Conservation (phyloP, 1,284 basidiomycete species). For the Sporisorium sorghi region DNA sequence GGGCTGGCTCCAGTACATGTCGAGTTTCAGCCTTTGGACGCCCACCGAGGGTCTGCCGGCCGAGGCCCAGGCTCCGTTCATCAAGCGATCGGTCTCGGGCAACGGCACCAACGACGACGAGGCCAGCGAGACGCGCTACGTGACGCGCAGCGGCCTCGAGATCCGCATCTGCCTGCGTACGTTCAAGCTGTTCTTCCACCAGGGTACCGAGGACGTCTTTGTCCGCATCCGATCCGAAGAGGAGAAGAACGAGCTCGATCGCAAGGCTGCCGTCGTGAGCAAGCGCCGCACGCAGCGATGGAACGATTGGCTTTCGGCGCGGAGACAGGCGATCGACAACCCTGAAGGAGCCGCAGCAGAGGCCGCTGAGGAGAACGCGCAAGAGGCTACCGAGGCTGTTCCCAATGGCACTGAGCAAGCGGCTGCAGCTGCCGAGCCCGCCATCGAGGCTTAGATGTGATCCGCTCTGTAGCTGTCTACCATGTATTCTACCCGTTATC, state of each 20-base stretch:
- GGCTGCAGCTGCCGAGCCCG: conserved; percentile 13
- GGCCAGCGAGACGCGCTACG: conserved; percentile 45
- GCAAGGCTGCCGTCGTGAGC: conserved; percentile 29
- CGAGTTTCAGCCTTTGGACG: conserved; percentile 76
- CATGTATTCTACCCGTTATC: conserved; percentile 9
- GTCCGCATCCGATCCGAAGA: conserved; percentile 52
- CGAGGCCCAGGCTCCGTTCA: conserved; percentile 63
- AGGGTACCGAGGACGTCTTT: conserved; percentile 70
- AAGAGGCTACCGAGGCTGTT: conserved; percentile 11
- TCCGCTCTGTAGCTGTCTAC: not conserved
- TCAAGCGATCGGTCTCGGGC: conserved; percentile 52
- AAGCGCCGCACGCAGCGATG: conserved; percentile 44
- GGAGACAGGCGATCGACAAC: conserved; percentile 53
- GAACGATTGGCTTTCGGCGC: conserved; percentile 54
- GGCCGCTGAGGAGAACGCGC: conserved; percentile 8
- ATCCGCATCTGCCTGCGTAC: conserved; percentile 70
- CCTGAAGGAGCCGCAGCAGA: conserved; percentile 20
- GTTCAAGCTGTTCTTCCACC: conserved; percentile 71
- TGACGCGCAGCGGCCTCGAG: conserved; percentile 74
- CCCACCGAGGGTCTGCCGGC: conserved; percentile 65
- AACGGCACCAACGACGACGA: conserved; percentile 46
- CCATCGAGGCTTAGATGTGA: conserved; percentile 14
- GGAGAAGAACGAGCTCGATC: conserved; percentile 33
- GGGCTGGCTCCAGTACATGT: conserved; percentile 89
- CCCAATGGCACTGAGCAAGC: conserved; percentile 20